Evolutionary conservation across 306 rosid species (phyloP).

Genomic region (Cicer judaicum): DNA sequence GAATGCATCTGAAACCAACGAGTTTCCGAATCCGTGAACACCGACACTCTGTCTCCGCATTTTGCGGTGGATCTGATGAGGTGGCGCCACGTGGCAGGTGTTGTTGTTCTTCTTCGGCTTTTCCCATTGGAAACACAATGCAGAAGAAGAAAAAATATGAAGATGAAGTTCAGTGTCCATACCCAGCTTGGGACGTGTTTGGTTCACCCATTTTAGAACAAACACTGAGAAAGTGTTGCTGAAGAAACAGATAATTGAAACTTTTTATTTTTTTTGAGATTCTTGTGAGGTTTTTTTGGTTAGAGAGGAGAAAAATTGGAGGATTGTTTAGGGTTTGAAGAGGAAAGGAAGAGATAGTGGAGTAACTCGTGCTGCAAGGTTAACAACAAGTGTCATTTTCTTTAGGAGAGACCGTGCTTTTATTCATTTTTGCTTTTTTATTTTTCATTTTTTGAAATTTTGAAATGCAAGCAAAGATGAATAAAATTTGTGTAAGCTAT

Average conservation of each 20-base stretch:
- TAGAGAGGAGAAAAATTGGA: neutral
- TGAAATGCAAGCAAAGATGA: slow-evolving; percentile 21
- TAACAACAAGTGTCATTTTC: slow-evolving; percentile 50
- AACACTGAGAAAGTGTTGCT: slow-evolving; percentile 16
- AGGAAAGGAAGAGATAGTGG: slow-evolving; percentile 43
- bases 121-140: slow-evolving; percentile 77
- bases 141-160: slow-evolving; percentile 26
- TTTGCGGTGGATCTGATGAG: slow-evolving; percentile 50
- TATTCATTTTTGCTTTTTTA: slow-evolving; percentile 21
- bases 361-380: slow-evolving; percentile 51
- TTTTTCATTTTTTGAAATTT: neutral
- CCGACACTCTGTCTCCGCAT: slow-evolving; percentile 56
- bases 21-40: slow-evolving; percentile 56
- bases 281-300: neutral
- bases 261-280: neutral
- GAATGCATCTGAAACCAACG: slow-evolving; percentile 70
- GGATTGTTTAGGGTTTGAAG: slow-evolving; percentile 60
- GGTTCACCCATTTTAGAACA: slow-evolving; percentile 51
- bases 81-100: slow-evolving; percentile 44
- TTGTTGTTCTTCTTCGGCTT: slow-evolving; percentile 66
- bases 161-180: slow-evolving; percentile 56
- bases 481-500: neutral
- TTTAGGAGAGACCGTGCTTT: slow-evolving; percentile 39
- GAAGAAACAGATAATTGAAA: neutral
- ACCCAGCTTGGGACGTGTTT: slow-evolving; percentile 38